phyloP scores from a whole-genome alignment of 441 rosid species.

The Brassica hybrid region DNA sequence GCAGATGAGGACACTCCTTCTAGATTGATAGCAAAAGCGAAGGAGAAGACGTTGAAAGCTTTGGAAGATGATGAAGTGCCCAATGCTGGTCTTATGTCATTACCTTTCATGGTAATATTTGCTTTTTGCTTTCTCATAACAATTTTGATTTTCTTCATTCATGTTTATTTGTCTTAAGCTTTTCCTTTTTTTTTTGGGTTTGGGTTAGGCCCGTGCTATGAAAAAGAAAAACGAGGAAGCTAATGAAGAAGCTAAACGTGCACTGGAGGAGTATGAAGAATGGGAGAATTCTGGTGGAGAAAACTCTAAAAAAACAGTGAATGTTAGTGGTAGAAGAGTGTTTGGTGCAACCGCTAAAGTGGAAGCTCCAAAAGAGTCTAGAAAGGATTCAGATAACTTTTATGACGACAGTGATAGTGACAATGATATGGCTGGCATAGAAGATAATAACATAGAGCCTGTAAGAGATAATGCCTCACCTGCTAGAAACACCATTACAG shows the following conservation, averaged over 20 bases:
- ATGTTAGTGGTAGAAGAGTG: constrained; percentile 73
- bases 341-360: constrained; percentile 64
- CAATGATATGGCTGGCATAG: constrained; percentile 55
- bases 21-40: constrained; percentile 67
- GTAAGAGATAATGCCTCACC: constrained; percentile 43
- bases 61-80: constrained; percentile 73
- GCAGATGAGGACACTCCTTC: constrained; percentile 62
- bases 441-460: constrained; percentile 41
- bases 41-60: constrained; percentile 68
- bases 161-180: constrained; percentile 1
- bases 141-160: constrained; percentile 3
- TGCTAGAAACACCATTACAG: constrained; percentile 49
- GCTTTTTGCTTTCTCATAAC: constrained; percentile 9
- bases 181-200: constrained; percentile 17
- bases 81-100: constrained; percentile 72
- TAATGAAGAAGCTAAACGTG: constrained; percentile 72
- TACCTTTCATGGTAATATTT: constrained; percentile 90
- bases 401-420: constrained; percentile 69
- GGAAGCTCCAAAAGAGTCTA: constrained; percentile 48
- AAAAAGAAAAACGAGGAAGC: constrained; percentile 75
- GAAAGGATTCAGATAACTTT: constrained; percentile 48
- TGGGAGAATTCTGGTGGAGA: constrained; percentile 56
- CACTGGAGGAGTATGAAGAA: constrained; percentile 78
- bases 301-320: constrained; percentile 43
- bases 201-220: constrained; percentile 69